Base-by-base conservation (phyloP, 2,329 filamentous ascomycete genomes). In the Curvularia sp. region DNA sequence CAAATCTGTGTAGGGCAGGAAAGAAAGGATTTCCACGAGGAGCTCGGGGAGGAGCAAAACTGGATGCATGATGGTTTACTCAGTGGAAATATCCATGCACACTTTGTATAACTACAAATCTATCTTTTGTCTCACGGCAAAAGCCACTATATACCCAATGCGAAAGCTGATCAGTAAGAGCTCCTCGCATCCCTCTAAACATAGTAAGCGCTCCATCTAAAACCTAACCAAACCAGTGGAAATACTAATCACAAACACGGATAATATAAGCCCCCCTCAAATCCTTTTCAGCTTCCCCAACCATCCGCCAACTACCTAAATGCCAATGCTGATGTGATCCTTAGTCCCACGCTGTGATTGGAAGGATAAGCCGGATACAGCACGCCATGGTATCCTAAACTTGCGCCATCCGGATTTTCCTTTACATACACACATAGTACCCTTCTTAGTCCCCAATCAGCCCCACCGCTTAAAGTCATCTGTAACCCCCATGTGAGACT, bases 31-130 rank as follows among this genome's bases (percentile, higher is more conserved):
- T 0, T 61, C 49, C 4, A 61, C 15, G 22, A 66, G 53, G 4
- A 67, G 43, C 49, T 66, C 65, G n/a, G 61, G 63, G 39, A 64
- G 63, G 22, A 58, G 55, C 42, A 59, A 60, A 12, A 58, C 24
- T n/a, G 31, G 57, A 30, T 66, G 63, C 63, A 67, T 65, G 9
- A 15, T 35, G 12, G 13, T 31, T 31, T 31, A 31, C 12, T 31
- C 30, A 2, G 7, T 10, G 30, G 3, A 38, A 38, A n/a, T 1
- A 18, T 1, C 13, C 13, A 38, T 38, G 4, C 5, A 35, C 13
- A 18, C 35, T 8, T 38, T 7, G 35, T 38, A 15, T 7, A 18
- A 38, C 5, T 3, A 15, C 35, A 1, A 5, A 7, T 38, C 7
- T n/a, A 18, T n/a, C 13, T n/a, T 9, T 38, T 38, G 15, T 38